Conservation (phyloP, 2,329 filamentous ascomycete species). For the Didymella pinodella region DNA sequence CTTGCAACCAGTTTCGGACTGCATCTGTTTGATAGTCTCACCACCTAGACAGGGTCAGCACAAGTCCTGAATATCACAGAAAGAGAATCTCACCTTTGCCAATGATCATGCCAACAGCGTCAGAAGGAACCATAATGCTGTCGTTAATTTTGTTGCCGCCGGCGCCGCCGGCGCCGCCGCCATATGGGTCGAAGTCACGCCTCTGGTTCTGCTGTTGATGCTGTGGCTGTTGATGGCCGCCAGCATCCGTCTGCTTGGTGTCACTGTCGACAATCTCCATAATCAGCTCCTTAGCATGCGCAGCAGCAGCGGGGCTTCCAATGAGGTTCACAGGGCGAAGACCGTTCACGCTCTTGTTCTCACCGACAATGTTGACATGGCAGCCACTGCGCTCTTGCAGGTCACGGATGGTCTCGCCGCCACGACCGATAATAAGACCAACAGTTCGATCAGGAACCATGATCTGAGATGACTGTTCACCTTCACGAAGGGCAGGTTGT, state of each 20-base stretch:
- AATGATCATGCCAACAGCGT: constrained; percentile 95
- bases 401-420: constrained; percentile 91
- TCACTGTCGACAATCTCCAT: constrained; percentile 95
- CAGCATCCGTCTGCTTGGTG: constrained; percentile 60
- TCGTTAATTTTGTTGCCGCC: constrained; percentile 74
- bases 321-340: constrained; percentile 90
- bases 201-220: constrained; percentile 35
- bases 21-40: constrained; percentile 94
- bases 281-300: constrained; percentile 83
- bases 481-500: constrained; percentile 69
- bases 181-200: constrained; percentile 48
- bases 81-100: constrained; percentile 69
- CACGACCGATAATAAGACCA: constrained; percentile 90
- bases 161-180: constrained; percentile 54
- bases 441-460: constrained; percentile 95
- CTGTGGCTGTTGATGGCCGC: constrained; percentile 24
- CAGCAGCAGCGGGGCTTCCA: constrained; percentile 76
- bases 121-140: constrained; percentile 83
- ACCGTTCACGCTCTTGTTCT: constrained; percentile 91
- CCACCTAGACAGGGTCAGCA: constrained; percentile 62
- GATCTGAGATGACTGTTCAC: constrained; percentile 87
- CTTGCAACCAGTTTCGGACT: constrained; percentile 86
- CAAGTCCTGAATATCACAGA: not conserved
- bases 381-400: constrained; percentile 91
- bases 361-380: constrained; percentile 93